phyloP scores from a whole-genome alignment of 306 rosid species.

The Ammopiptanthus mongolicus region DNA sequence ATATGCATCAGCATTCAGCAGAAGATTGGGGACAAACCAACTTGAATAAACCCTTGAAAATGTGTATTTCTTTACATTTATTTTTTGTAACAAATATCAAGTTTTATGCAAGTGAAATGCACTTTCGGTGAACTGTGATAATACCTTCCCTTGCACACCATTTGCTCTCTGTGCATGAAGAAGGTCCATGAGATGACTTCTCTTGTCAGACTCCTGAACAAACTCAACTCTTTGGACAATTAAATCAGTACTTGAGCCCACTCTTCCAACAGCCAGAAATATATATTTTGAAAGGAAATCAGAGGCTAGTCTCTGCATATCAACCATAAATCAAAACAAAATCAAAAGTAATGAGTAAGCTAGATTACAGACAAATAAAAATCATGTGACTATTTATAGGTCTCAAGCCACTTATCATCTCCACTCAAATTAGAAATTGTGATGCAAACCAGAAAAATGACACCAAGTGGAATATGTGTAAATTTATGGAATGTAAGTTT shows the following conservation, averaged over 20 bases:
- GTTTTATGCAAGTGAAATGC: background rate
- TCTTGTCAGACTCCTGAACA: slow-evolving; percentile 75
- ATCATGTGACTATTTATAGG: background rate
- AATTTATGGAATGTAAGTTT: too few species aligned
- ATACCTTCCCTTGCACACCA: slow-evolving; percentile 70
- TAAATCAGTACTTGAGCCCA: slow-evolving; percentile 84
- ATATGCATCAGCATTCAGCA: background rate
- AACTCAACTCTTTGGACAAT: slow-evolving; percentile 78
- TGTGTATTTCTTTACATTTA: background rate
- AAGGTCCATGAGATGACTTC: slow-evolving; percentile 92
- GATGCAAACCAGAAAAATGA: background rate
- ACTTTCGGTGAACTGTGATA: too few species aligned
- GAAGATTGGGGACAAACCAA: background rate
- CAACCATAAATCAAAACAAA: slow-evolving; percentile 5
- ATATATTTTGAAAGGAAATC: slow-evolving; percentile 72
- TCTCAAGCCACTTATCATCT: background rate
- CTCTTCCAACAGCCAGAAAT: slow-evolving; percentile 86
- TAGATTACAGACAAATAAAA: background rate
- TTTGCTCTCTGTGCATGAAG: slow-evolving; percentile 84
- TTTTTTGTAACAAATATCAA: background rate
- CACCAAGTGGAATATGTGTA: too few species aligned
- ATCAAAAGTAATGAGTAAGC: background rate
- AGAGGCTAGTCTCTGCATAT: slow-evolving; percentile 70
- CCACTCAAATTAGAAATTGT: background rate
- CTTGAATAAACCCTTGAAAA: background rate